These are phyloP conservation scores for Physcomitrium patens DNA, from an alignment of 225 moss, liverwort and hornwort genomes.

Conservation along the genomic window DNA sequence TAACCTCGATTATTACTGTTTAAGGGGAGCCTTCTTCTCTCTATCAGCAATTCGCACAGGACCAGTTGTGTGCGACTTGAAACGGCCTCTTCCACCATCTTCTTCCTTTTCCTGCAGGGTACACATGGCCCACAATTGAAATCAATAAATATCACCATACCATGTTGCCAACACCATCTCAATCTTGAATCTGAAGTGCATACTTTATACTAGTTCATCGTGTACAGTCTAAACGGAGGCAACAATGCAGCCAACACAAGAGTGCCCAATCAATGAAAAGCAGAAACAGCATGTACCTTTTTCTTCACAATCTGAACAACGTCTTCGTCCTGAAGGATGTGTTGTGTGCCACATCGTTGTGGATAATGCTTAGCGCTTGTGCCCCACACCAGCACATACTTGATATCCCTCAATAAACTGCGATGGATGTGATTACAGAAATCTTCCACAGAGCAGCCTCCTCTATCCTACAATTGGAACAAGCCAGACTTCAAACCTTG, in stretches of 20 bases:
- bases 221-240: conserved; percentile 1
- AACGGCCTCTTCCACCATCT: conserved; percentile 97
- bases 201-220: neutral
- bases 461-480: conserved; percentile 78
- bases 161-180: neutral
- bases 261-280: neutral
- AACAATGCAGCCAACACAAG: conserved; percentile 10
- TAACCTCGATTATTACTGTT: conserved; percentile 45
- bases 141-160: conserved; percentile 3
- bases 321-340: conserved; percentile 88
- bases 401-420: conserved; percentile 90
- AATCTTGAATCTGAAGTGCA: neutral
- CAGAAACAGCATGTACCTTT: conserved; percentile 54
- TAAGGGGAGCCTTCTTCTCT: conserved; percentile 96
- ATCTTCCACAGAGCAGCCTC: conserved; percentile 97
- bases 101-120: conserved; percentile 91
- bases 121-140: conserved; percentile 12
- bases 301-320: conserved; percentile 99
- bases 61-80: conserved; percentile 95
- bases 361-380: conserved; percentile 98
- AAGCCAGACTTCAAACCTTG: neutral
- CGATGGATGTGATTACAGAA: conserved; percentile 99
- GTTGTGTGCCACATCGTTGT: conserved; percentile 95
- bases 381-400: conserved; percentile 98
- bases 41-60: conserved; percentile 96